Evolutionary conservation across 768 basidiomycete species (phyloP).

Genomic region (Chalciporus sphaerocephalus): DNA sequence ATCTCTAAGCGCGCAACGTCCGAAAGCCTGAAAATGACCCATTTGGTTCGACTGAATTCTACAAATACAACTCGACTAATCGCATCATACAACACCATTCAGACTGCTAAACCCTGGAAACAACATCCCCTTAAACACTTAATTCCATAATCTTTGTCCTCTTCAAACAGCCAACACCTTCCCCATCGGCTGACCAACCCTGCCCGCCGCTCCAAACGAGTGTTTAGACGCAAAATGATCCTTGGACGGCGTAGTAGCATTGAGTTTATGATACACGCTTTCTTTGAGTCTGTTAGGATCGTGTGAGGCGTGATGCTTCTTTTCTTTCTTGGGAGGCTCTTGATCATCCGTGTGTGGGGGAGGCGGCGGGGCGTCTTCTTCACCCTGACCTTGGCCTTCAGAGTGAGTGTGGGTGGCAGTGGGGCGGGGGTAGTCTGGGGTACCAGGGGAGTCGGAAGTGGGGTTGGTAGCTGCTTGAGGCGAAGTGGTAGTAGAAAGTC

Average conservation of each 20-base stretch:
- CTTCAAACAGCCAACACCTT: slow-evolving; percentile 36
- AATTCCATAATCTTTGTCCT: not conserved
- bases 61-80: slow-evolving; percentile 19
- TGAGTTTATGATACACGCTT: slow-evolving; percentile 42
- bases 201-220: slow-evolving; percentile 40
- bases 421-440: slow-evolving; percentile 52
- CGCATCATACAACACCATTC: slow-evolving; percentile 9
- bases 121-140: not conserved
- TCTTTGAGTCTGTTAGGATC: slow-evolving; percentile 47
- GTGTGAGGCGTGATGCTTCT: slow-evolving; percentile 37
- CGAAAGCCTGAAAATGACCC: slow-evolving; percentile 2
- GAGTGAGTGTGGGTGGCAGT: too few relatives aligned
- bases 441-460: slow-evolving; percentile 12
- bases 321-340: slow-evolving; percentile 46
- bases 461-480: not conserved
- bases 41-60: slow-evolving; percentile 5
- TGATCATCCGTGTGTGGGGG: slow-evolving; percentile 45
- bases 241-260: slow-evolving; percentile 47
- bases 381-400: too few relatives aligned
- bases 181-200: slow-evolving; percentile 58
- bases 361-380: slow-evolving; percentile 31
- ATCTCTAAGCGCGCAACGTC: not conserved
- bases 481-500: not conserved
- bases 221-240: slow-evolving; percentile 33
- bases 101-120: not conserved